Evolutionary conservation across 169 alveolate species (phyloP).

Genomic region (Plasmodium ovale): DNA sequence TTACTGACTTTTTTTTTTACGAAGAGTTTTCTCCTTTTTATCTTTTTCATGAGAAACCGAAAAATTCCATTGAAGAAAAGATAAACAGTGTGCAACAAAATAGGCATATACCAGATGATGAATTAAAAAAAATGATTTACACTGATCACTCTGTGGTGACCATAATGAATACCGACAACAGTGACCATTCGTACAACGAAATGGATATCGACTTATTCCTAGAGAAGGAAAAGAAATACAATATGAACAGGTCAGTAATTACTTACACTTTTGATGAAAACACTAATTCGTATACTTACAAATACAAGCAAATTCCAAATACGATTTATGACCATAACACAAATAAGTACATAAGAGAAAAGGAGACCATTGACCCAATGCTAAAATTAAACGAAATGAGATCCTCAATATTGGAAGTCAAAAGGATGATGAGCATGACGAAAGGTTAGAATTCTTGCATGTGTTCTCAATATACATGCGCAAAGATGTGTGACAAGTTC

Average conservation of each 20-base stretch:
- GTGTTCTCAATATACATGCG: too few species aligned
- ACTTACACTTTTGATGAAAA: slow-evolving; percentile 55
- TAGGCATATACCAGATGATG: slow-evolving; percentile 70
- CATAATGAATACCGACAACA: slow-evolving; percentile 9
- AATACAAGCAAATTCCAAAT: slow-evolving; percentile 73
- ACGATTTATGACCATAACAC: slow-evolving; percentile 71
- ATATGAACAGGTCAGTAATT: slow-evolving; percentile 70
- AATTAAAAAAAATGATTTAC: slow-evolving; percentile 66
- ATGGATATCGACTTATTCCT: slow-evolving; percentile 71
- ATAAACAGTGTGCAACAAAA: slow-evolving; percentile 50
- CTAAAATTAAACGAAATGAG: slow-evolving; percentile 81
- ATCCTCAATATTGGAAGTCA: slow-evolving; percentile 82
- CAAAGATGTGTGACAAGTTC: too few species aligned
- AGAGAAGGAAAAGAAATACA: slow-evolving; percentile 62
- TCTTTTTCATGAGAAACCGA: slow-evolving; percentile 71
- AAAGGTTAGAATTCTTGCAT: too few species aligned
- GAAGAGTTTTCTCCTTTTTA: slow-evolving; percentile 75
- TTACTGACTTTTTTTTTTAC: slow-evolving; percentile 66
- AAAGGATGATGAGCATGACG: slow-evolving; percentile 86
- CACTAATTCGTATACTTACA: slow-evolving; percentile 57
- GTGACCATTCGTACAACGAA: slow-evolving; percentile 6
- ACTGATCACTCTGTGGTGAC: slow-evolving; percentile 36
- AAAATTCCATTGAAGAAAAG: slow-evolving; percentile 57
- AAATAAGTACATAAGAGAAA: slow-evolving; percentile 76
- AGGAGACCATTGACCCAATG: slow-evolving; percentile 83